phyloP scores from a whole-genome alignment of 306 rosid genomes.

The Vigna mungo region DNA sequence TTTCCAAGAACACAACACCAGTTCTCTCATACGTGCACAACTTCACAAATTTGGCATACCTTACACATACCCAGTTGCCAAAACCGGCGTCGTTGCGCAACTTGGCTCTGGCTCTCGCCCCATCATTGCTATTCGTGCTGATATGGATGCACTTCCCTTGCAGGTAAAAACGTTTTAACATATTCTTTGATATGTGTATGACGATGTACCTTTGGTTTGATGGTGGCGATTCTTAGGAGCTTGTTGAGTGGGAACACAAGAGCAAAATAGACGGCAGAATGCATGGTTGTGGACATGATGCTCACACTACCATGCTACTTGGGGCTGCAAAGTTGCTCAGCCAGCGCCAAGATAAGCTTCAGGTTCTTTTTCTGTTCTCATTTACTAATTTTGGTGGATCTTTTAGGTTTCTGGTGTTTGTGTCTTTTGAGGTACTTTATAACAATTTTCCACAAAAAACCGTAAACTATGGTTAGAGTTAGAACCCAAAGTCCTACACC shows the following conservation, averaged over 20 bases:
- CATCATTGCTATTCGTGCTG: conserved; percentile 56
- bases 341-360: conserved; percentile 56
- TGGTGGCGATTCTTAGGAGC: conserved; percentile 62
- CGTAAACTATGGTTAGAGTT: neutral
- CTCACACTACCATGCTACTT: conserved; percentile 78
- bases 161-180: conserved; percentile 30
- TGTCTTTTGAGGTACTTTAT: neutral
- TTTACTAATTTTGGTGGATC: neutral
- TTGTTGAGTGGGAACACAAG: conserved; percentile 79
- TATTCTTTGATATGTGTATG: neutral
- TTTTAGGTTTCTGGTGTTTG: neutral
- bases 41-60: conserved; percentile 60
- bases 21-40: conserved; percentile 67
- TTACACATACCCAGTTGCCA: conserved; percentile 68
- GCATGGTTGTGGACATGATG: conserved; percentile 89
- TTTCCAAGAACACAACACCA: conserved; percentile 74
- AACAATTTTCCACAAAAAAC: neutral
- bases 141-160: conserved; percentile 59
- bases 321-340: conserved; percentile 78
- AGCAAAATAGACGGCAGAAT: conserved; percentile 75
- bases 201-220: conserved; percentile 5
- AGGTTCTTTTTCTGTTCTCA: conserved; percentile 52
- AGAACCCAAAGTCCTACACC: neutral
- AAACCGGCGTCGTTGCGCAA: conserved; percentile 57
- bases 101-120: conserved; percentile 55